phyloP scores from a whole-genome alignment of 139 green algal species.

The Chlamydomonas sp. region DNA sequence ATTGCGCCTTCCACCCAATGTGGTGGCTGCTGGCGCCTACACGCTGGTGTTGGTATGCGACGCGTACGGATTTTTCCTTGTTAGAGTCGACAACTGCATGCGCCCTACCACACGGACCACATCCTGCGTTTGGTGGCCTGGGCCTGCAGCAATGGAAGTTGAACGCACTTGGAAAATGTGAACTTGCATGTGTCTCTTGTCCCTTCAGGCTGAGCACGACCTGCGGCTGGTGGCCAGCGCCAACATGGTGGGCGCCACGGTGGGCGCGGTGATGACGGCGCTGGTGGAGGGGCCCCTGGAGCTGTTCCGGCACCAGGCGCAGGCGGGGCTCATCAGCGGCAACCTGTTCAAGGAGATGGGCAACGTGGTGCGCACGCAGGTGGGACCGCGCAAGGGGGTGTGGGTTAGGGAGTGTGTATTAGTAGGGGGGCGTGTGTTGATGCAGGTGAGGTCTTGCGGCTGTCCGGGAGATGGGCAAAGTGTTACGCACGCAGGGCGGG shows the following conservation, averaged over 20 bases:
- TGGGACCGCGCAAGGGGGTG: background rate
- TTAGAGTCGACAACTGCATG: too few species aligned
- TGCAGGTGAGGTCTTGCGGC: background rate
- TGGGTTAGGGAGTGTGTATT: background rate
- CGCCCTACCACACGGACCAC: too few species aligned
- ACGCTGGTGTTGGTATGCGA: too few species aligned
- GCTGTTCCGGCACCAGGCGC: conserved; percentile 66
- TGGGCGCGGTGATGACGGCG: conserved; percentile 56
- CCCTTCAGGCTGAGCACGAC: background rate
- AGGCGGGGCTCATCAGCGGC: conserved; percentile 55
- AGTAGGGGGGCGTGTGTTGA: background rate
- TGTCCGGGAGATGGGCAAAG: too few species aligned
- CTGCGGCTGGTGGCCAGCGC: background rate
- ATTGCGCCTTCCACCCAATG: too few species aligned
- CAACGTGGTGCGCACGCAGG: conserved; percentile 37
- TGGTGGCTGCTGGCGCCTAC: too few species aligned
- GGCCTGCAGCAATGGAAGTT: too few species aligned
- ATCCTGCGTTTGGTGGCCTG: too few species aligned
- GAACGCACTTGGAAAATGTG: too few species aligned
- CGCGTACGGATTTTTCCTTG: too few species aligned
- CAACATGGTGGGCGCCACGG: conserved; percentile 32
- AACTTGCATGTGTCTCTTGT: too few species aligned
- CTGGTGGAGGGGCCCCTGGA: conserved; percentile 74
- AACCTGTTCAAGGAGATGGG: conserved; percentile 68
- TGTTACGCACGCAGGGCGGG: too few species aligned